Evolutionary conservation across 768 basidiomycete species (phyloP).

Genomic region (Pisolithus microcarpus): DNA sequence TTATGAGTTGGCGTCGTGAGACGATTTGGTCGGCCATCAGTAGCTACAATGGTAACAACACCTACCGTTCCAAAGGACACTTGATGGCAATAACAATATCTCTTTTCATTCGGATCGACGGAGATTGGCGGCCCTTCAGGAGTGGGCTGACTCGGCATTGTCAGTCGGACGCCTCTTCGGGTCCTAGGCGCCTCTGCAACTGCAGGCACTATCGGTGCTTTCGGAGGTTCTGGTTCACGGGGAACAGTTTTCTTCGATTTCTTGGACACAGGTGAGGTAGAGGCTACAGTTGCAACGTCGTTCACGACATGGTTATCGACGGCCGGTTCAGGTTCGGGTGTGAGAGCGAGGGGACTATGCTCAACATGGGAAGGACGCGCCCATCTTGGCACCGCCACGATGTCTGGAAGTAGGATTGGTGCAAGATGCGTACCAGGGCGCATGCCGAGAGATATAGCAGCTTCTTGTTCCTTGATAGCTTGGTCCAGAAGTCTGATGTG

Average conservation of each 20-base stretch:
- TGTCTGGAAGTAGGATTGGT: slow-evolving; percentile 54
- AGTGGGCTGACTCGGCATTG: slow-evolving; percentile 27
- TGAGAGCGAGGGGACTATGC: slow-evolving; percentile 36
- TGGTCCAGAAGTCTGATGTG: slow-evolving; percentile 75
- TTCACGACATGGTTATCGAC: no score
- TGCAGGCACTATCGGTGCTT: slow-evolving; percentile 10
- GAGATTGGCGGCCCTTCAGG: slow-evolving; percentile 13
- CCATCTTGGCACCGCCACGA: slow-evolving; percentile 46
- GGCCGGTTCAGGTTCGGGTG: background rate
- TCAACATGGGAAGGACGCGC: slow-evolving; percentile 37
- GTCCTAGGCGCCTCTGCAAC: slow-evolving; percentile 17
- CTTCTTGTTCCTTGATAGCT: slow-evolving; percentile 57
- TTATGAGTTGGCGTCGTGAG: slow-evolving; percentile 20
- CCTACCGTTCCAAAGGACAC: slow-evolving; percentile 75
- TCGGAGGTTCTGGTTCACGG: slow-evolving; percentile 20
- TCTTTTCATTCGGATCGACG: slow-evolving; percentile 42
- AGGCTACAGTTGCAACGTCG: no score
- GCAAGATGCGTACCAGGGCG: slow-evolving; percentile 48
- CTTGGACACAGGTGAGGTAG: background rate
- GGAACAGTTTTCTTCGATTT: slow-evolving; percentile 9
- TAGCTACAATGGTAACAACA: slow-evolving; percentile 7
- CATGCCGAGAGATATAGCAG: slow-evolving; percentile 45
- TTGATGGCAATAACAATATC: slow-evolving; percentile 79
- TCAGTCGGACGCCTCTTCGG: slow-evolving; percentile 27
- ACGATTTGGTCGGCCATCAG: background rate